Percentiles rank a stretch among this genome's conserved stretches.
These are phyloP conservation scores for Polygonum maritimum DNA, from an alignment of 148 eudicot genomes.

Conservation along the genomic window DNA sequence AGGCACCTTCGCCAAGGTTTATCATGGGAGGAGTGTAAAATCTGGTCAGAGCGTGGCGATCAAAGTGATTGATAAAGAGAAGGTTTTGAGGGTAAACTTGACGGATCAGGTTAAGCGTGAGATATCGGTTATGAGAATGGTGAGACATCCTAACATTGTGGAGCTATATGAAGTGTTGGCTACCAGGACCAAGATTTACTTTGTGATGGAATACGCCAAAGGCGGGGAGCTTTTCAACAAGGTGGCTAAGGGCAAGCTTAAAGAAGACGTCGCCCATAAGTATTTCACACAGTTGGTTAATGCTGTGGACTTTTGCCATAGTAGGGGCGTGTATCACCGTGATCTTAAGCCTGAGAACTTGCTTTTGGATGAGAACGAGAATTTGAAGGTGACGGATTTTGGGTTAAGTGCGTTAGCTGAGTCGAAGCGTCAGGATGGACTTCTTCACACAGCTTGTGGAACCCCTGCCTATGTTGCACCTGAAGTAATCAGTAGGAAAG, in stretches of 20 bases:
- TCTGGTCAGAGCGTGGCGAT: slow-evolving; percentile 68
- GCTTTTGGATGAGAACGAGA: slow-evolving; percentile 62
- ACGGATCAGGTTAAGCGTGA: slow-evolving; percentile 63
- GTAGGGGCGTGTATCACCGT: slow-evolving; percentile 81
- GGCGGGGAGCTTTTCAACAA: slow-evolving; percentile 83
- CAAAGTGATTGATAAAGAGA: slow-evolving; percentile 65
- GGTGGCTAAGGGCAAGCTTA: slow-evolving; percentile 52
- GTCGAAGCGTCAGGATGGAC: slow-evolving; percentile 61
- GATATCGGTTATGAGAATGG: slow-evolving; percentile 56
- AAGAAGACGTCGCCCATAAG: slow-evolving; percentile 53
- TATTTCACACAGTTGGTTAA: slow-evolving; percentile 56
- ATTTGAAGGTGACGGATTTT: slow-evolving; percentile 68
- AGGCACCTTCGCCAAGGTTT: slow-evolving; percentile 74
- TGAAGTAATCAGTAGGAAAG: slow-evolving; percentile 57
- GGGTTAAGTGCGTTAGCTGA: slow-evolving; percentile 73
- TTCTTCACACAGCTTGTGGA: slow-evolving; percentile 78
- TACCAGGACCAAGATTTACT: slow-evolving; percentile 62
- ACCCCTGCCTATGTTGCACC: slow-evolving; percentile 90
- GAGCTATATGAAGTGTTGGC: slow-evolving; percentile 78
- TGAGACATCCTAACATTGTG: slow-evolving; percentile 53
- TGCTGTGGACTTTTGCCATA: slow-evolving; percentile 77
- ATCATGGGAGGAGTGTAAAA: slow-evolving; percentile 42
- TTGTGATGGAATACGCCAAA: slow-evolving; percentile 62
- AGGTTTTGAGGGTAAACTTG: slow-evolving; percentile 45
- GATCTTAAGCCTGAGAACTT: slow-evolving; percentile 79